phyloP scores from a whole-genome alignment of 2,329 filamentous ascomycete genomes.

The Trichoderma atrobrunneum region DNA sequence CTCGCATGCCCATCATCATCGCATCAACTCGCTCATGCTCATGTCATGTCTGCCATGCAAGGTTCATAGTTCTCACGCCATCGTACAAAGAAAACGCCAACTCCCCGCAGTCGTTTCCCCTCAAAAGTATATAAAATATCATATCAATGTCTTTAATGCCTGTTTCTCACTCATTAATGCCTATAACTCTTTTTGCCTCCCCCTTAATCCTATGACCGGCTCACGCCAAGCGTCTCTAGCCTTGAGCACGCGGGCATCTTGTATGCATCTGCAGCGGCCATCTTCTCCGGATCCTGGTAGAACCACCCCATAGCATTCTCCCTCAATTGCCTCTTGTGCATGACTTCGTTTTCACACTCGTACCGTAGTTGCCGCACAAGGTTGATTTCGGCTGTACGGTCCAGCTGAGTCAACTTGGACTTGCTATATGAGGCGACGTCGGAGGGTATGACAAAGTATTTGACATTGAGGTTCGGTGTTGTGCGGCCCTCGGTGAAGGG shows the following conservation, averaged over 20 bases:
- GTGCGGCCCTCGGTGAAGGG: constrained; percentile 73
- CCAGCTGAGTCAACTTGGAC: constrained; percentile 70
- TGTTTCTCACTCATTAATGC: constrained; percentile 3
- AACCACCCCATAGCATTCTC: constrained; percentile 88
- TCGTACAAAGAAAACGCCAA: constrained; percentile 19
- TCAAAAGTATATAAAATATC: constrained; percentile 10
- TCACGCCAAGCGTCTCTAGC: constrained; percentile 42
- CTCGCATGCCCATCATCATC: constrained; percentile 2
- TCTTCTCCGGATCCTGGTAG: constrained; percentile 73
- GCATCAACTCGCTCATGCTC: constrained; percentile 14
- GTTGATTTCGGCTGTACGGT: constrained; percentile 71
- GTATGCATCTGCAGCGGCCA: constrained; percentile 63
- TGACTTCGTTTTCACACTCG: constrained; percentile 72
- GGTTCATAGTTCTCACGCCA: constrained; percentile 10
- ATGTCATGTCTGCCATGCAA: constrained; percentile 8
- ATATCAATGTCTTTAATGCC: constrained; percentile 16
- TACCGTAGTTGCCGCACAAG: constrained; percentile 65
- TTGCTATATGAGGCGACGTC: constrained; percentile 70
- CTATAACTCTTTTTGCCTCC: not conserved
- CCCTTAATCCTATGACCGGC: constrained; percentile 23
- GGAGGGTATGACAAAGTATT: constrained; percentile 80
- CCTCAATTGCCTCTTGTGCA: constrained; percentile 61
- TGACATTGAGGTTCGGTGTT: constrained; percentile 67
- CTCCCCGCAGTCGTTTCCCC: constrained; percentile 11
- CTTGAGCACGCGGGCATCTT: constrained; percentile 53